Evolutionary conservation across 306 rosid species (phyloP).

Genomic region (Begonia masoniana): DNA sequence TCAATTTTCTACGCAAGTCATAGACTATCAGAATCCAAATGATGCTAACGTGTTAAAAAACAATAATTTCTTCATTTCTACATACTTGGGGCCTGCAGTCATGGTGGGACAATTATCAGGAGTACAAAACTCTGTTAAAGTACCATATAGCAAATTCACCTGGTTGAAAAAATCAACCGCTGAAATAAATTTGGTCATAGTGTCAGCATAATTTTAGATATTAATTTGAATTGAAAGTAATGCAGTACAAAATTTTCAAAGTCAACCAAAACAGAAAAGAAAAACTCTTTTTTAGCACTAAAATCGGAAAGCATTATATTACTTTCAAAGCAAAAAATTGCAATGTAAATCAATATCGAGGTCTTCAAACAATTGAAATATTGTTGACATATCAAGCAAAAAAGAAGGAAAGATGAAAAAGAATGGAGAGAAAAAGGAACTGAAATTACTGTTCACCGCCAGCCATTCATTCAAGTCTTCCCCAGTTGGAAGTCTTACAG

Average conservation of each 20-base stretch:
- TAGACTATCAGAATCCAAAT: too few species aligned
- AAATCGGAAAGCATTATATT: too few species aligned
- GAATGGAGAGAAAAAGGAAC: constrained; percentile 3
- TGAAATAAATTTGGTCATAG: constrained; percentile 18
- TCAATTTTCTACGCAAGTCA: too few species aligned
- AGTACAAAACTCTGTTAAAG: constrained; percentile 97
- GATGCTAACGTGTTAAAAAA: neutral
- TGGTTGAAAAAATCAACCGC: constrained; percentile 99
- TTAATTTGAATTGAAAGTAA: too few species aligned
- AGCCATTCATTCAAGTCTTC: constrained; percentile 99
- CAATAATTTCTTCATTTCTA: constrained; percentile 9
- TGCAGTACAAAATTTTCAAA: too few species aligned
- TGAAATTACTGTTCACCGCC: constrained; percentile 83
- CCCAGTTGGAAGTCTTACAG: constrained; percentile 99
- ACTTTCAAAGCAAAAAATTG: too few species aligned
- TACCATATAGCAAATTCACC: constrained; percentile 95
- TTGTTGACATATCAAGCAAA: too few species aligned
- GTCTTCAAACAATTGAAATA: too few species aligned
- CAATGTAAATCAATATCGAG: too few species aligned
- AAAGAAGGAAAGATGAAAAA: constrained; percentile 3
- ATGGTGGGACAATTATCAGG: constrained; percentile 93
- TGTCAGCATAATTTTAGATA: too few species aligned
- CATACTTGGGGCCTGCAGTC: constrained; percentile 99
- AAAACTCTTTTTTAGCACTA: too few species aligned
- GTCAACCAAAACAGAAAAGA: too few species aligned